Evolutionary conservation across 1,284 basidiomycete species (phyloP).

Genomic region (Naganishia sp.): DNA sequence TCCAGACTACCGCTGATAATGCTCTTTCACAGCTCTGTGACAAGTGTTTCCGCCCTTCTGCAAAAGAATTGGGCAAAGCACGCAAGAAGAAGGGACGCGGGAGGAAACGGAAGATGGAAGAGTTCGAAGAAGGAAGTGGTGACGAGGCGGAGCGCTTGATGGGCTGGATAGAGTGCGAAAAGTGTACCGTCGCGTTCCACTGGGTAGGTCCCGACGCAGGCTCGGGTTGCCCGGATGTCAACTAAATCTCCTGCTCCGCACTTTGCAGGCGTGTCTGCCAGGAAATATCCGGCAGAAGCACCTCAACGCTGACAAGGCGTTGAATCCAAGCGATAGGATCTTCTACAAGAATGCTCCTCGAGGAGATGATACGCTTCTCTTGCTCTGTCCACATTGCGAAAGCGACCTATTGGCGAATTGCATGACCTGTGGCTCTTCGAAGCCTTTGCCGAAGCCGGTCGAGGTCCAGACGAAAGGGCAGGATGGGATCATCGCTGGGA

Average conservation of each 20-base stretch:
- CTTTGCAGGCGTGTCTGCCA: constrained; percentile 62
- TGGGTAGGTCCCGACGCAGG: constrained; percentile 57
- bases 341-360: constrained; percentile 55
- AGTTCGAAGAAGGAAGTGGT: constrained; percentile 59
- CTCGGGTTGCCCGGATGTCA: background rate
- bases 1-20: background rate
- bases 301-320: constrained; percentile 59
- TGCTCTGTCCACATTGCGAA: constrained; percentile 70
- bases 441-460: constrained; percentile 64
- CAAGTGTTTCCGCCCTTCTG: constrained; percentile 43
- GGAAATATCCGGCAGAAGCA: constrained; percentile 70
- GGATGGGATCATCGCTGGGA: background rate
- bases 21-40: constrained; percentile 43
- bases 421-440: constrained; percentile 68
- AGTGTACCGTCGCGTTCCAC: constrained; percentile 73
- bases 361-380: constrained; percentile 68
- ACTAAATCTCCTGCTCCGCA: background rate
- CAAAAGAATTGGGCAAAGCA: constrained; percentile 41
- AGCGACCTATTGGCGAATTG: constrained; percentile 56
- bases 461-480: constrained; percentile 39
- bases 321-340: constrained; percentile 52
- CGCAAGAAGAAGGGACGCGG: constrained; percentile 38
- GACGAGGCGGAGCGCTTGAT: constrained; percentile 63
- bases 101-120: constrained; percentile 58
- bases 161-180: constrained; percentile 82